Evolutionary conservation across 2,329 filamentous ascomycete species (phyloP).

Genomic region (Camptophora hylomeconis): DNA sequence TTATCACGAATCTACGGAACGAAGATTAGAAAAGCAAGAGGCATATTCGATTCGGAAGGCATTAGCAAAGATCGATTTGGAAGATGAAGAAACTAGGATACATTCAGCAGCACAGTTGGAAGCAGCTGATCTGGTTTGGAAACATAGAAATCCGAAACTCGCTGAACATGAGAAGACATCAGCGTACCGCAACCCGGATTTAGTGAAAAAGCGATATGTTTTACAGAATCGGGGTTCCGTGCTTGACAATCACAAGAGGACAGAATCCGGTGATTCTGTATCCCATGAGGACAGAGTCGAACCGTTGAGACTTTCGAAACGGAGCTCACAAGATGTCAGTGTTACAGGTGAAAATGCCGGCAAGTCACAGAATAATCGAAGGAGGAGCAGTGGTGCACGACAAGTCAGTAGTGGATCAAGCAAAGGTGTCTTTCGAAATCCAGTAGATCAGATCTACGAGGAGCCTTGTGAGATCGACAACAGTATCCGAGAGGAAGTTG

Average conservation of each 20-base stretch:
- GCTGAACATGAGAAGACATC: conserved; percentile 36
- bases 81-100: conserved; percentile 39
- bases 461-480: conserved; percentile 49
- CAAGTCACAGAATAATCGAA: not conserved
- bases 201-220: conserved; percentile 21
- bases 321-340: too few relatives aligned
- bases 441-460: conserved; percentile 63
- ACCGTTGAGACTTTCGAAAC: too few relatives aligned
- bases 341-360: not conserved
- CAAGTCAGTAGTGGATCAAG: conserved; percentile 26
- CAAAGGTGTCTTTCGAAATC: conserved; percentile 44
- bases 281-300: not conserved
- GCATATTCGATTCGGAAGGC: conserved; percentile 42
- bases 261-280: not conserved
- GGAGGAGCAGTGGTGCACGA: conserved; percentile 16
- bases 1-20: conserved; percentile 42
- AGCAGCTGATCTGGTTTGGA: conserved; percentile 51
- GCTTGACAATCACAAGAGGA: not conserved
- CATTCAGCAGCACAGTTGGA: conserved; percentile 48
- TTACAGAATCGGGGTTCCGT: too few relatives aligned
- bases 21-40: conserved; percentile 47
- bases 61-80: conserved; percentile 44
- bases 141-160: conserved; percentile 43
- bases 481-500: not conserved
- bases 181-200: conserved; percentile 32